A percentile compares a stretch with the other conserved stretches of the same genome.
Evolutionary conservation across 371 early-diverging fungal species (phyloP).

Genomic region (Actinomortierella ambigua): DNA sequence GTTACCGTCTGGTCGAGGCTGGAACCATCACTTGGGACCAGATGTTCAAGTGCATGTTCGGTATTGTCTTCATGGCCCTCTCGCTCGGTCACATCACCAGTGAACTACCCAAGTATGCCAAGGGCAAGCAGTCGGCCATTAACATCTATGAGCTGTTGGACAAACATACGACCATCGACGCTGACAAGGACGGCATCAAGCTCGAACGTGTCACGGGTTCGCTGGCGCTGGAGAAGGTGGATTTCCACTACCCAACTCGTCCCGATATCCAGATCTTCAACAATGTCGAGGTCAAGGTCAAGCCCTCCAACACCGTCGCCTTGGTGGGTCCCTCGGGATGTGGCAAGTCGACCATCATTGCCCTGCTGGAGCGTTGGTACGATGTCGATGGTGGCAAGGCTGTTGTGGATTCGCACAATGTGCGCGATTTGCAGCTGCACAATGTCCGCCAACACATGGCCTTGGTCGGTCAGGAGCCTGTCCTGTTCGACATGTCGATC

Average conservation of each 20-base stretch:
- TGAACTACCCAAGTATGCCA: constrained; percentile 60
- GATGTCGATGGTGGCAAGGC: constrained; percentile 61
- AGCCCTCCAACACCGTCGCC: constrained; percentile 76
- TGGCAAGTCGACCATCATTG: constrained; percentile 73
- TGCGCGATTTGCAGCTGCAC: constrained; percentile 62
- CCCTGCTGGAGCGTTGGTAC: constrained; percentile 78
- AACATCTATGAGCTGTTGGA: constrained; percentile 65
- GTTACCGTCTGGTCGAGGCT: constrained; percentile 50
- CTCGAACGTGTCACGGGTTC: constrained; percentile 57
- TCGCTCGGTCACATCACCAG: constrained; percentile 60
- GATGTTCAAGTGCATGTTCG: constrained; percentile 70
- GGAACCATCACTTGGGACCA: constrained; percentile 21
- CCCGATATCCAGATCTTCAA: constrained; percentile 78
- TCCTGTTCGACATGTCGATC: constrained; percentile 83
- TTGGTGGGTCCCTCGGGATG: constrained; percentile 79
- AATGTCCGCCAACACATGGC: constrained; percentile 76
- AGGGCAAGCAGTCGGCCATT: constrained; percentile 84
- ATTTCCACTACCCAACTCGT: constrained; percentile 88
- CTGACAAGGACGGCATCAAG: constrained; percentile 47
- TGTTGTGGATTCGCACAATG: constrained; percentile 60
- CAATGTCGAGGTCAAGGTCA: constrained; percentile 64
- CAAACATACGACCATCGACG: constrained; percentile 61
- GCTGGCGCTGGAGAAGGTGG: constrained; percentile 59
- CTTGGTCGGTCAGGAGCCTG: constrained; percentile 90
- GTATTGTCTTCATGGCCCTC: constrained; percentile 70